phyloP scores from a whole-genome alignment of 441 rosid genomes.

The Corymbia calophylla region DNA sequence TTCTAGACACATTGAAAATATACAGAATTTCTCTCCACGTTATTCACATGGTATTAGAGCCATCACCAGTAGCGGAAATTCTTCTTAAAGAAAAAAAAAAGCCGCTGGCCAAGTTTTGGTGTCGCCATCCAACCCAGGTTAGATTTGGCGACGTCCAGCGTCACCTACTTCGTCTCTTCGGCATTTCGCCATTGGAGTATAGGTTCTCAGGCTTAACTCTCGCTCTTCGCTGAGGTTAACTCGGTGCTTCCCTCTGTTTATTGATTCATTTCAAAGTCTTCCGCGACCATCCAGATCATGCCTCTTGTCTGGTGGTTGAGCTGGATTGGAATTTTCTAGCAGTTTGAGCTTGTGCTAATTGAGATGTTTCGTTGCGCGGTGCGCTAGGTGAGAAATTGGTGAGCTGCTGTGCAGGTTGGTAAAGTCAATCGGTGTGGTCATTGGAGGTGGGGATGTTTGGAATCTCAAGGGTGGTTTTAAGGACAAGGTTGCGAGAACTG shows the following conservation, averaged over 20 bases:
- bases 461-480: background rate
- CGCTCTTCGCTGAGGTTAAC: background rate
- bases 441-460: background rate
- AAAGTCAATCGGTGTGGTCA: background rate
- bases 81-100: too few relatives aligned
- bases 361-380: background rate
- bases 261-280: background rate
- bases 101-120: background rate
- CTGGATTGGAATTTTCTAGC: background rate
- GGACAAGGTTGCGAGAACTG: background rate
- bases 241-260: background rate
- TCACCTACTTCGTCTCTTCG: rapidly evolving
- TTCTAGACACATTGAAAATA: background rate
- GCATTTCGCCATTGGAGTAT: background rate
- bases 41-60: background rate
- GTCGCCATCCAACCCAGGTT: too few relatives aligned
- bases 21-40: background rate
- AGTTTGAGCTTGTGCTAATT: background rate
- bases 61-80: background rate
- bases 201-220: background rate
- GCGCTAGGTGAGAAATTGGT: background rate
- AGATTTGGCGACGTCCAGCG: background rate
- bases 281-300: background rate
- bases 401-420: background rate
- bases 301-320: background rate